These are phyloP conservation scores for Geopyxis carbonaria DNA, from an alignment of 495 filamentous ascomycete species.

Conservation along the genomic window DNA sequence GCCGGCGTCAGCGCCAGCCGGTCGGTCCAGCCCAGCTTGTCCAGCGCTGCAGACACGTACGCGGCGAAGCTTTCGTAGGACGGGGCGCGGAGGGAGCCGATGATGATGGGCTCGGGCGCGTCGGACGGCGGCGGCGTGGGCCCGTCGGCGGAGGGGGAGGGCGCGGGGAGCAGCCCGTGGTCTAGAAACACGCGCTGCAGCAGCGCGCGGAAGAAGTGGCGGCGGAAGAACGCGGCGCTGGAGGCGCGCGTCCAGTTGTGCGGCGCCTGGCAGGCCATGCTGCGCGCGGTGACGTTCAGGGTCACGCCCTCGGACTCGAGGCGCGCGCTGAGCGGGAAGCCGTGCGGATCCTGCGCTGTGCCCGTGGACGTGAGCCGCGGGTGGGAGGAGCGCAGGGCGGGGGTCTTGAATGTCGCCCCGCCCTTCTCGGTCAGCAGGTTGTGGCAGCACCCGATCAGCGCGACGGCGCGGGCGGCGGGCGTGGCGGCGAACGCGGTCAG, in stretches of 20 bases:
- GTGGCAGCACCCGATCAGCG: slow-evolving; percentile 95
- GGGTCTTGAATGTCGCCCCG: slow-evolving; percentile 65
- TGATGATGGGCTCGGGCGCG: slow-evolving; percentile 50
- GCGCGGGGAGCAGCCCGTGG: slow-evolving; percentile 32
- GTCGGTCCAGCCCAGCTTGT: slow-evolving; percentile 47
- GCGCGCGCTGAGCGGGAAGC: slow-evolving; percentile 53
- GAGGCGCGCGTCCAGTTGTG: slow-evolving; percentile 72
- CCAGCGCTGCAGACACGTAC: slow-evolving; percentile 65
- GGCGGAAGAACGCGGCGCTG: slow-evolving; percentile 73
- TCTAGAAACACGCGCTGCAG: slow-evolving; percentile 83
- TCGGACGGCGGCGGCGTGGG: too few species aligned
- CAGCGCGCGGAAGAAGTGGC: slow-evolving; percentile 85
- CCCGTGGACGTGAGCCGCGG: slow-evolving; percentile 41
- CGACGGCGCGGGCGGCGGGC: slow-evolving; percentile 66
- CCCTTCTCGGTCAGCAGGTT: slow-evolving; percentile 85
- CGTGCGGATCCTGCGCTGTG: slow-evolving; percentile 58
- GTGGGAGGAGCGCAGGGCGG: slow-evolving; percentile 29
- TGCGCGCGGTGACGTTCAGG: slow-evolving; percentile 86
- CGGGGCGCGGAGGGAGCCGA: slow-evolving; percentile 65
- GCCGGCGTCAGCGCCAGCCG: slow-evolving; percentile 39
- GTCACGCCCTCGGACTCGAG: slow-evolving; percentile 5
- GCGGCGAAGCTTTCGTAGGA: slow-evolving; percentile 59
- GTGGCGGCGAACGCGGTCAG: slow-evolving; percentile 72
- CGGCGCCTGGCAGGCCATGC: slow-evolving; percentile 93
- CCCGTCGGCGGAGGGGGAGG: too few species aligned